Percentiles rank a stretch among this genome's conserved stretches.
Evolutionary conservation across 2,329 filamentous ascomycete genomes (phyloP).

Genomic region (Dactylellina drechsleri): DNA sequence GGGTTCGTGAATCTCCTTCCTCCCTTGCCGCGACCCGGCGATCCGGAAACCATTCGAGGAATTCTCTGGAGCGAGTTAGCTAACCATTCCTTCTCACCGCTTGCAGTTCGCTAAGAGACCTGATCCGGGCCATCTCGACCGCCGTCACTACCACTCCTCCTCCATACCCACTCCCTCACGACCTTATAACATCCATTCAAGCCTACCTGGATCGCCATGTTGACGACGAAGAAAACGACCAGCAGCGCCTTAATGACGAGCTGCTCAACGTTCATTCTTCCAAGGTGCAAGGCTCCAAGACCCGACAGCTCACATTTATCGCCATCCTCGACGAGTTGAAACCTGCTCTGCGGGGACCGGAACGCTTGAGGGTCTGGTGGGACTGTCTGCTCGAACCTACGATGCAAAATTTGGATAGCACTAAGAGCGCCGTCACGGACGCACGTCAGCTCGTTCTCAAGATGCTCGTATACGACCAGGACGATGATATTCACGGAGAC

Average conservation of each 20-base stretch:
- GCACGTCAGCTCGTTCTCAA: conserved; percentile 73
- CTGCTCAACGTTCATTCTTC: conserved; percentile 74
- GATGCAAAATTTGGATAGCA: conserved; percentile 69
- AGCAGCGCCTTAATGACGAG: conserved; percentile 79
- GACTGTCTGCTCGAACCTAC: conserved; percentile 70
- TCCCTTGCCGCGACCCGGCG: neutral
- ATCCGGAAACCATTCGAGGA: conserved; percentile 27
- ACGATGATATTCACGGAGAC: conserved; percentile 62
- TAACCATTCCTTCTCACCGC: conserved; percentile 17
- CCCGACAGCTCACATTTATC: conserved; percentile 74
- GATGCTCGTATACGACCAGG: conserved; percentile 70
- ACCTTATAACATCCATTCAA: conserved; percentile 71
- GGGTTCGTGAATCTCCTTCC: conserved; percentile 33
- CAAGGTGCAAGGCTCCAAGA: conserved; percentile 69
- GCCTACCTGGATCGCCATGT: conserved; percentile 75
- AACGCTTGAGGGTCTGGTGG: conserved; percentile 77
- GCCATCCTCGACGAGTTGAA: conserved; percentile 73
- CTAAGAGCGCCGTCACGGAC: conserved; percentile 73
- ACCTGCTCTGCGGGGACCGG: conserved; percentile 71
- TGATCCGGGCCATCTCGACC: conserved; percentile 64
- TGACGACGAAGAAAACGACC: conserved; percentile 73
- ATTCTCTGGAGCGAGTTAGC: conserved; percentile 7
- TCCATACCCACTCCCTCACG: conserved; percentile 72
- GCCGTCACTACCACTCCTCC: conserved; percentile 63
- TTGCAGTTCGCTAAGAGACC: conserved; percentile 65